Evolutionary conservation across 208 protist species (phyloP).

Genomic region (Wallacemonas rigidus): DNA sequence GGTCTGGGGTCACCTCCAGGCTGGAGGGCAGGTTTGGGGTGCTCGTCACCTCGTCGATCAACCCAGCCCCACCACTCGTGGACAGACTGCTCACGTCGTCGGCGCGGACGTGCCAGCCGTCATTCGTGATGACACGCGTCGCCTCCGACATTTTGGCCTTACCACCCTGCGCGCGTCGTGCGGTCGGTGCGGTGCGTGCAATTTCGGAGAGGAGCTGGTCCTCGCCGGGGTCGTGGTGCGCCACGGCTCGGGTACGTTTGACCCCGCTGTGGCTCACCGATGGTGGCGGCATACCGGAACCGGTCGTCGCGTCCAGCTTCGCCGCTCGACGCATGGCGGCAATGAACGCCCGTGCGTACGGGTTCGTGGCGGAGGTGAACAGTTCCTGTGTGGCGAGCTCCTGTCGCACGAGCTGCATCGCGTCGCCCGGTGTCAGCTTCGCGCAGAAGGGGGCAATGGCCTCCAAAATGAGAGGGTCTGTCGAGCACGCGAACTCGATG

Average conservation of each 20-base stretch:
- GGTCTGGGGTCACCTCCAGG: conserved; percentile 8
- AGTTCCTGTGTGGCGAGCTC: conserved; percentile 37
- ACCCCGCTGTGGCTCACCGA: not conserved
- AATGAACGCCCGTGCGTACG: conserved; percentile 60
- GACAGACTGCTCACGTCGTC: conserved; percentile 15
- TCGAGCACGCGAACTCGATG: conserved; percentile 65
- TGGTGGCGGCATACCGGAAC: conserved; percentile 10
- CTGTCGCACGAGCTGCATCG: conserved; percentile 50
- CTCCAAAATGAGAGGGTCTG: conserved; percentile 73
- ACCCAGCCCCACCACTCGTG: conserved; percentile 25
- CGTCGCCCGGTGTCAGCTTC: conserved; percentile 65
- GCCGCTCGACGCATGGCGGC: conserved; percentile 69
- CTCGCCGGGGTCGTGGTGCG: conserved; percentile 26
- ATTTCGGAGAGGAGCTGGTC: conserved; percentile 50
- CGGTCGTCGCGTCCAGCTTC: conserved; percentile 37
- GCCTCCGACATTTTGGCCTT: conserved; percentile 38
- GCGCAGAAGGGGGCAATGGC: conserved; percentile 68
- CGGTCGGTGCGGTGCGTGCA: conserved; percentile 23
- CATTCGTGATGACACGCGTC: conserved; percentile 51
- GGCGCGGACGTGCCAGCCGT: conserved; percentile 72
- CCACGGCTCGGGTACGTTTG: conserved; percentile 41
- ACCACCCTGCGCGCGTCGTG: not conserved
- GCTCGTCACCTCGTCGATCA: conserved; percentile 17
- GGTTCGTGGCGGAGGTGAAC: conserved; percentile 52
- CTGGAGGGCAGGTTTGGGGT: conserved; percentile 2